phyloP scores from a whole-genome alignment of 768 basidiomycete genomes.

The Bullera alba region DNA sequence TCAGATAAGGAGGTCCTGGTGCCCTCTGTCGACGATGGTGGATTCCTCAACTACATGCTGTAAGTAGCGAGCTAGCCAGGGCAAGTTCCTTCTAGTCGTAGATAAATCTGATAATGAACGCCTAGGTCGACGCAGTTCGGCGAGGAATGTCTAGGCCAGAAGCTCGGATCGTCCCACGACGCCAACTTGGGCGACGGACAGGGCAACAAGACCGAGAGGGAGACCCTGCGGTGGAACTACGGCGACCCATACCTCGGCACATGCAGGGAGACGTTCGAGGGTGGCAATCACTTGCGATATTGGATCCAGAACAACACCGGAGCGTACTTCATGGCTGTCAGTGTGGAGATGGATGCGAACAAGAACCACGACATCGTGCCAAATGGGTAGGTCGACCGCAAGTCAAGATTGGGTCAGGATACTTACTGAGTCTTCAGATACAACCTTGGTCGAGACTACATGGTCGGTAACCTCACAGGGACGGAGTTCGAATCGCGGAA shows the following conservation, averaged over 20 bases:
- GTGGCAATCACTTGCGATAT: constrained; percentile 82
- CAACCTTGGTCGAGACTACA: constrained; percentile 73
- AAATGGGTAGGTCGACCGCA: constrained; percentile 54
- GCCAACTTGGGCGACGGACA: constrained; percentile 75
- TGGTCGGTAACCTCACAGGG: constrained; percentile 73
- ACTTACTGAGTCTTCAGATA: constrained; percentile 49
- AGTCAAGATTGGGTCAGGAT: neutral
- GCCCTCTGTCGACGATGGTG: constrained; percentile 58
- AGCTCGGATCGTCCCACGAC: constrained; percentile 59
- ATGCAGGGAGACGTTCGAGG: constrained; percentile 75
- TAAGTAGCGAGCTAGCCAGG: constrained; percentile 48
- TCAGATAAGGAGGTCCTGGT: constrained; percentile 63
- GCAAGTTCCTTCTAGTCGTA: too few species aligned
- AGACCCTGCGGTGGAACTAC: constrained; percentile 79
- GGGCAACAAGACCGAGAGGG: constrained; percentile 66
- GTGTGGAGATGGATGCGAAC: constrained; percentile 40
- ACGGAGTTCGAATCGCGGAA: constrained; percentile 9
- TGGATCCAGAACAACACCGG: constrained; percentile 65
- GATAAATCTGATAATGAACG: neutral
- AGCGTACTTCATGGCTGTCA: constrained; percentile 40
- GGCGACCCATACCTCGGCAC: constrained; percentile 72
- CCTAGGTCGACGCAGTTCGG: constrained; percentile 56
- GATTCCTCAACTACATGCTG: constrained; percentile 74
- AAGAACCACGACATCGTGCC: constrained; percentile 64
- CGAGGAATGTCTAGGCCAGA: constrained; percentile 75